Conservation (phyloP, 805 yeast genomes). For the Suhomyces emberorum region DNA sequence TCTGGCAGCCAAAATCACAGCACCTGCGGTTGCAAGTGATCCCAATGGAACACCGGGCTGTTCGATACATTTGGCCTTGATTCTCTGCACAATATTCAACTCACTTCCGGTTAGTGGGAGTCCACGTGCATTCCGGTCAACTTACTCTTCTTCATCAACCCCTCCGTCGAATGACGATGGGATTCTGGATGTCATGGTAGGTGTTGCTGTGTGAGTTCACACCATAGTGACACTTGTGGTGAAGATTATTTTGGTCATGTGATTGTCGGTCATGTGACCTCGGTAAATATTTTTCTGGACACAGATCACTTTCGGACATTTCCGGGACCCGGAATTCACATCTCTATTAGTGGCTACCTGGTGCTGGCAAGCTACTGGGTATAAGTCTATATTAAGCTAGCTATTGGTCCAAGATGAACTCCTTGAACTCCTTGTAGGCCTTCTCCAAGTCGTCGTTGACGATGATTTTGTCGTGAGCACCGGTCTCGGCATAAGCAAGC, state of each 20-base stretch:
- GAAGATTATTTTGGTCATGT: not conserved
- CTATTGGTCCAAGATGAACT: slow-evolving; percentile 56
- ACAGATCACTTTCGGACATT: too few species aligned
- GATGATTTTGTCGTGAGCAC: slow-evolving; percentile 86
- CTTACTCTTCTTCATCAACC: slow-evolving; percentile 45
- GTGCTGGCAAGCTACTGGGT: too few species aligned
- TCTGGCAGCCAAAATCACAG: slow-evolving; percentile 74
- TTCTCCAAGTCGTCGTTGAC: slow-evolving; percentile 89
- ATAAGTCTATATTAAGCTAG: too few species aligned
- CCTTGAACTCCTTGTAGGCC: slow-evolving; percentile 80
- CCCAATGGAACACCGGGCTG: slow-evolving; percentile 92
- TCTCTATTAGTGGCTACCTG: too few species aligned
- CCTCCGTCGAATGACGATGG: slow-evolving; percentile 51
- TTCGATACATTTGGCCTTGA: slow-evolving; percentile 63
- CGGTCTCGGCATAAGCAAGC: slow-evolving; percentile 82
- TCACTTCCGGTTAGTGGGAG: slow-evolving; percentile 17
- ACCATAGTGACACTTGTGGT: too few species aligned
- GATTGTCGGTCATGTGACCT: not conserved
- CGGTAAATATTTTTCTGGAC: not conserved
- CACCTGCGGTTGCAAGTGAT: slow-evolving; percentile 71
- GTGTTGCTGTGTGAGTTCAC: not conserved
- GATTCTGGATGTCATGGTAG: slow-evolving; percentile 10
- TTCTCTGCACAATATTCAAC: slow-evolving; percentile 50
- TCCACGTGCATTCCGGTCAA: slow-evolving; percentile 7
- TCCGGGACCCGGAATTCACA: too few species aligned